Evolutionary conservation across 257 asterid genomes (phyloP), one percentile per base, ranked within the genome.

Genomic region (Verbascum thapsus): DNA sequence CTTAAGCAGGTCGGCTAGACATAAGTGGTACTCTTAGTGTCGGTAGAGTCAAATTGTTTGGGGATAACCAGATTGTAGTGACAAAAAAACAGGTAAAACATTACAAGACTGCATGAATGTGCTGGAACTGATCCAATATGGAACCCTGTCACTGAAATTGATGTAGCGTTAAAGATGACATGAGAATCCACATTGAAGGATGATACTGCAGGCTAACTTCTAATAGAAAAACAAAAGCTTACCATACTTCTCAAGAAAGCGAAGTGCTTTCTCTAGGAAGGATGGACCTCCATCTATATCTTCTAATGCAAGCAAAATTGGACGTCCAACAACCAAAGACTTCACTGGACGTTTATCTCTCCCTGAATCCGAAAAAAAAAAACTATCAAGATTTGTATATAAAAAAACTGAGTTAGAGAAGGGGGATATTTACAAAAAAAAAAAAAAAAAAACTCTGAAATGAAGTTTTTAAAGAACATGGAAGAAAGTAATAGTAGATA

Each of bases 321-420:
- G 99, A 12, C 97, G 92, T 51, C 99, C 99, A 74, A 89, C 96
- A 65, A 94, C 96, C 85, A 94, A 80, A 66, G 99, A 94, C 80
- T 90, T 94, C 63, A 88, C 86, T 50, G 90, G 90, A 15, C 88
- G 96, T 52, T 82, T 94, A 55, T 85, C 96, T 78, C 96, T 85
- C 97, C 99, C 97, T 94, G 75, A 59, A 76, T 73, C 10, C 5
- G 32, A 70, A 76, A 58, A 60, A 53, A 61, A 44, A 43, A 58
- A 53, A 48, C 69, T 54, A 39, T 67, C 63, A 77, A 42, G 43
- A 64, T 65, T 44, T 38, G 43, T 6, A 13, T 19, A 41, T 13
- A 59, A 54, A 68, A 42, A 42, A 11, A 18, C 13, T 70, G 58
- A 40, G 7, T 54, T 45, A 18, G 34, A 38, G 1, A 16, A 43